Evolutionary conservation across 257 asterid genomes (phyloP).

Genomic region (Ilex aquifolium): DNA sequence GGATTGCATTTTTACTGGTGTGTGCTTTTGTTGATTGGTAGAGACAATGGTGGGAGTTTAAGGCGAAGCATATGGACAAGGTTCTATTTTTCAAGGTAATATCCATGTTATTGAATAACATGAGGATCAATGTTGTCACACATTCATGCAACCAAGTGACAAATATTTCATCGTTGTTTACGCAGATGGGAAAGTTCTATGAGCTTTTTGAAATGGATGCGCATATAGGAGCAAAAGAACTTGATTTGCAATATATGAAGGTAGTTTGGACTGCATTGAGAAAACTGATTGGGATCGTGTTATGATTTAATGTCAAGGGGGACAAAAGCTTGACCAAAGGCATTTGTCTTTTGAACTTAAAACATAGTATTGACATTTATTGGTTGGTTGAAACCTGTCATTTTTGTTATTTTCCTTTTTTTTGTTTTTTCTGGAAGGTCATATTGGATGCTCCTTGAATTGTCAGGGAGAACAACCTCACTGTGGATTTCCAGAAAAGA

Average conservation of each 20-base stretch:
- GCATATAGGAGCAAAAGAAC: conserved; percentile 93
- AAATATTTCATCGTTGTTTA: conserved; percentile 16
- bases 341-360: too few relatives aligned
- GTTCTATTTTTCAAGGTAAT: conserved; percentile 93
- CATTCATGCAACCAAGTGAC: background rate
- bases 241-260: conserved; percentile 97
- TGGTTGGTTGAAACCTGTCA: too few relatives aligned
- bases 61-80: conserved; percentile 97
- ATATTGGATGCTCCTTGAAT: conserved; percentile 6
- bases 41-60: conserved; percentile 99
- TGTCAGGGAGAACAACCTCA: conserved; percentile 97
- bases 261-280: conserved; percentile 32
- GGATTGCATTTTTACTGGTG: conserved; percentile 11
- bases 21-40: conserved; percentile 26
- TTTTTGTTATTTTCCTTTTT: too few relatives aligned
- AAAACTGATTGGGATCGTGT: too few relatives aligned
- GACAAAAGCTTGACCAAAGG: too few relatives aligned
- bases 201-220: conserved; percentile 99
- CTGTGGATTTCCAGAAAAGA: conserved; percentile 98
- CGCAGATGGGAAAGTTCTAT: conserved; percentile 97
- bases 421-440: too few relatives aligned
- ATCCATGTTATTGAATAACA: conserved; percentile 12
- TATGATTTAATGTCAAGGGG: too few relatives aligned
- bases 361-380: too few relatives aligned
- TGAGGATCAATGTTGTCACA: background rate